These are phyloP conservation scores for Colletotrichum coccodes DNA, from an alignment of 2,329 filamentous ascomycete species.

Conservation along the genomic window DNA sequence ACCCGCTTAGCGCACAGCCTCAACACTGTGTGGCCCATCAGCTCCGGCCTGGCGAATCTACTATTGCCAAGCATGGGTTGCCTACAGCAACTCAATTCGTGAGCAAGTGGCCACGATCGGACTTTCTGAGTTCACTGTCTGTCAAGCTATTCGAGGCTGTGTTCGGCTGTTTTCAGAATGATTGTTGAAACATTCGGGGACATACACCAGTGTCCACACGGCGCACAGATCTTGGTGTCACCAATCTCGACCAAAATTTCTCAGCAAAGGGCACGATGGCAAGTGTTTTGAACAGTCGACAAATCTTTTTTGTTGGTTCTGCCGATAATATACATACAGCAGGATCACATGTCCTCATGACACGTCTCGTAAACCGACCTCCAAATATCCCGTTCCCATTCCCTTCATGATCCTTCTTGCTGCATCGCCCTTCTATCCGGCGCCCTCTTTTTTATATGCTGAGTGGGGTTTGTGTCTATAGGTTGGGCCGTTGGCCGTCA, in stretches of 20 bases:
- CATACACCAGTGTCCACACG: neutral
- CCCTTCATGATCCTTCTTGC: conserved; percentile 32
- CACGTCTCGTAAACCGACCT: conserved; percentile 26
- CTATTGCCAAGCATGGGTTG: neutral
- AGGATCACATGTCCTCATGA: conserved; percentile 30
- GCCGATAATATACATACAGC: conserved; percentile 35
- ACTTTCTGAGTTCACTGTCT: neutral
- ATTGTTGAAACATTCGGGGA: neutral
- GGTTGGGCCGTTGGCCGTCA: conserved; percentile 27
- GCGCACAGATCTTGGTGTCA: neutral
- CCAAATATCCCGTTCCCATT: conserved; percentile 10
- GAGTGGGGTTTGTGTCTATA: conserved; percentile 34
- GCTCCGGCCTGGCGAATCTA: neutral
- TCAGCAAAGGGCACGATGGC: neutral
- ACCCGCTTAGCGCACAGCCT: neutral
- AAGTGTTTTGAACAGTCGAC: conserved; percentile 1
- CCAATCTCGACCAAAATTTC: neutral
- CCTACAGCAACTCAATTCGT: neutral
- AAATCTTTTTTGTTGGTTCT: conserved; percentile 10
- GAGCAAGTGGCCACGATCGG: neutral
- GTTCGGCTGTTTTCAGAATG: neutral
- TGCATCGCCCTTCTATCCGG: conserved; percentile 28
- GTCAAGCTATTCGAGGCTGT: neutral
- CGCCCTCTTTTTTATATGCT: conserved; percentile 34
- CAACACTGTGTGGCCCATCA: neutral